These are phyloP conservation scores for Pleurozium schreberi DNA, from an alignment of 225 moss, liverwort and hornwort species.

Conservation along the genomic window DNA sequence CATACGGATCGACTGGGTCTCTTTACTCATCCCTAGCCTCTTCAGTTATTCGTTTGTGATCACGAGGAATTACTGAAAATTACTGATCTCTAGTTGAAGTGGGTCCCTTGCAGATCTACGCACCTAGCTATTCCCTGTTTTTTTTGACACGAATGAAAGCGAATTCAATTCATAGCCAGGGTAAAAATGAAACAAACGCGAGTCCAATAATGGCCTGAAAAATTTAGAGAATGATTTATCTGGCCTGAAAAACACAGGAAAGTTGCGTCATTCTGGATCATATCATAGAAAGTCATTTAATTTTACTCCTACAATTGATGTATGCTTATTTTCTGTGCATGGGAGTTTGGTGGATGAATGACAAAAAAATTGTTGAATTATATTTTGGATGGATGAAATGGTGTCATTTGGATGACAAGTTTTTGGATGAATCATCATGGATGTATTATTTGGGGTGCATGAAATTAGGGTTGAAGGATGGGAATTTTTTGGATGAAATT, in stretches of 20 bases:
- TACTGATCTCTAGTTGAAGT: neutral
- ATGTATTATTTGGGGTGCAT: no score
- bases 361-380: no score
- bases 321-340: neutral
- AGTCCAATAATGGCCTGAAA: neutral
- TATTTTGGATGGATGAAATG: no score
- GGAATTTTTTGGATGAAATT: no score
- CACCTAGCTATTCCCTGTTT: neutral
- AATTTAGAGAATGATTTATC: neutral
- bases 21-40: neutral
- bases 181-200: neutral
- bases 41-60: neutral
- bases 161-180: neutral
- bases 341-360: no score
- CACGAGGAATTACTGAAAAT: neutral
- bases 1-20: no score
- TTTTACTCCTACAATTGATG: neutral
- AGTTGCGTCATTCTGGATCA: neutral
- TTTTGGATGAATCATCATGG: no score
- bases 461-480: no score
- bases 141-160: neutral
- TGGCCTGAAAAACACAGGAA: neutral
- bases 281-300: no score
- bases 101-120: neutral
- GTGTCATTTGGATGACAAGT: no score